Evolutionary conservation across 1,284 basidiomycete genomes (phyloP).

Genomic region (Fomitopsis schrenkii): DNA sequence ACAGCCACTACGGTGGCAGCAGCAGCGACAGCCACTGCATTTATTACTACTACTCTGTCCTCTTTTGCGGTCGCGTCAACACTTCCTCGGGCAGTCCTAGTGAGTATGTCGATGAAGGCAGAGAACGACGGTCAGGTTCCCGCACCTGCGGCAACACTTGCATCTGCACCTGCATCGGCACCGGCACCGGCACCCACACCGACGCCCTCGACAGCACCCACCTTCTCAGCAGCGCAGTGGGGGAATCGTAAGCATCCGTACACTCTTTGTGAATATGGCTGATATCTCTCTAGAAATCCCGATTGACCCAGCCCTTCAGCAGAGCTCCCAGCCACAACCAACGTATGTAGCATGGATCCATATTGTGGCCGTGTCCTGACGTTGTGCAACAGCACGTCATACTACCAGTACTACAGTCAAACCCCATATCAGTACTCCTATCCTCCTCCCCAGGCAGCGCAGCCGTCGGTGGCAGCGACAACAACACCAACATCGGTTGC

Average conservation of each 20-base stretch:
- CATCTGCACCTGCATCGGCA: slow-evolving; percentile 1
- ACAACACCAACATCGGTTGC: slow-evolving; percentile 22
- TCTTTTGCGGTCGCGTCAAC: no score
- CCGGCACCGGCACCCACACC: slow-evolving; percentile 17
- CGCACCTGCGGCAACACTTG: slow-evolving; percentile 7
- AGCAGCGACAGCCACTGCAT: no score
- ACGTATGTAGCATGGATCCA: slow-evolving; percentile 12
- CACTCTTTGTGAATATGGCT: slow-evolving; percentile 12
- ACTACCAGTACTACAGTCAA: slow-evolving; percentile 53
- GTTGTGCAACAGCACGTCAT: slow-evolving; percentile 30
- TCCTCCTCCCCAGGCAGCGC: slow-evolving; percentile 27
- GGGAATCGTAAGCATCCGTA: slow-evolving; percentile 32
- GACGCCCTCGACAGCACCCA: slow-evolving; percentile 18
- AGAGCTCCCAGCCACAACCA: slow-evolving; percentile 44
- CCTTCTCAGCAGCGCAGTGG: slow-evolving; percentile 37
- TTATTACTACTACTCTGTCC: no score
- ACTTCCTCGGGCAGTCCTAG: no score
- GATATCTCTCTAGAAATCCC: slow-evolving; percentile 44
- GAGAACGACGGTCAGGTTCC: slow-evolving; percentile 31
- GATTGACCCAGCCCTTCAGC: slow-evolving; percentile 67
- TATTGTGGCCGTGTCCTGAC: slow-evolving; percentile 6
- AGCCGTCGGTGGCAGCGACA: slow-evolving; percentile 20
- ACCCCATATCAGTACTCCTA: slow-evolving; percentile 51
- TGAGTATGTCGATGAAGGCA: slow-evolving; percentile 23
- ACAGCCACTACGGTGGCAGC: no score